Conservation (phyloP, 2,329 filamentous ascomycete species). For the Keithomyces neogunnii region DNA sequence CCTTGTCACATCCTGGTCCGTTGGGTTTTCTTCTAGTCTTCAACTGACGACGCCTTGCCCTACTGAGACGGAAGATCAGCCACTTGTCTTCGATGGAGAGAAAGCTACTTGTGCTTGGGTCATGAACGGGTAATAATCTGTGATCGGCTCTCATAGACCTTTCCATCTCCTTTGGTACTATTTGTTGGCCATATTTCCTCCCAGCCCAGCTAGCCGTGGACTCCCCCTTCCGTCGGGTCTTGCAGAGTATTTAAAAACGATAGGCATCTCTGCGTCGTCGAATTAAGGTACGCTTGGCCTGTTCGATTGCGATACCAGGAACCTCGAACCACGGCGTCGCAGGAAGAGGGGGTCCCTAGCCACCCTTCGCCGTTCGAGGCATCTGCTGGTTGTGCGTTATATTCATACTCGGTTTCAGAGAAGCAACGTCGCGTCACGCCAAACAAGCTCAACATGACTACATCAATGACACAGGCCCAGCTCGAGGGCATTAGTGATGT, state of each 20-base stretch:
- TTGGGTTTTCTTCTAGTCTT: background rate
- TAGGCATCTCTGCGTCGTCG: too few relatives aligned
- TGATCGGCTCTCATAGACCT: background rate
- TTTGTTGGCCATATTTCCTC: too few relatives aligned
- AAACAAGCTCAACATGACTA: too few relatives aligned
- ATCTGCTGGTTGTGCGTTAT: background rate
- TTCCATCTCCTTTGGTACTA: too few relatives aligned
- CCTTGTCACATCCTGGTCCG: background rate
- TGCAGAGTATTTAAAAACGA: too few relatives aligned
- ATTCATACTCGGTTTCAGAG: too few relatives aligned
- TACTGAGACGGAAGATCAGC: background rate
- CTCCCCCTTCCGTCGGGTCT: too few relatives aligned
- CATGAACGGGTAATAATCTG: background rate
- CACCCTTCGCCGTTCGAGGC: background rate
- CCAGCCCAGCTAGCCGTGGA: too few relatives aligned
- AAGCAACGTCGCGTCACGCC: too few relatives aligned
- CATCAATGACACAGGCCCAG: constrained; percentile 21
- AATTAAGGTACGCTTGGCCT: too few relatives aligned
- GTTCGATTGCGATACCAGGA: background rate
- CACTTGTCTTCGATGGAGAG: background rate
- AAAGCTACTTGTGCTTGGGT: background rate
- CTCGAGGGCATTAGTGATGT: constrained; percentile 49
- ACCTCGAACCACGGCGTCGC: background rate
- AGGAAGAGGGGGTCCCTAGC: background rate
- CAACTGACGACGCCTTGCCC: background rate